These are phyloP conservation scores for Capsicum baccatum DNA, from an alignment of 257 asterid genomes.

Conservation along the genomic window DNA sequence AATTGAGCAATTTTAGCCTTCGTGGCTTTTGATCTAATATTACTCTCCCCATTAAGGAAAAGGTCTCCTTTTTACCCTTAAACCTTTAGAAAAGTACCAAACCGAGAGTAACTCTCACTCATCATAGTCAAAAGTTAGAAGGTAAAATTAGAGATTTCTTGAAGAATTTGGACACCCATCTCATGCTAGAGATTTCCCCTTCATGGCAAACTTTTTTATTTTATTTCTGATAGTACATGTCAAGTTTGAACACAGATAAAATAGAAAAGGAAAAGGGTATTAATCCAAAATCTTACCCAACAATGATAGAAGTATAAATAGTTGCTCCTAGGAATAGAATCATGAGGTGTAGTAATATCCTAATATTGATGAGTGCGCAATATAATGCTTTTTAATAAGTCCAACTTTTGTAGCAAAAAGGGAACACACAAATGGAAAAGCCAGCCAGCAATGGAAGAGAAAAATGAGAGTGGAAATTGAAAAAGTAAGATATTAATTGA, in stretches of 20 bases:
- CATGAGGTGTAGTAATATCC: background rate
- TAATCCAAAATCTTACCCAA: background rate
- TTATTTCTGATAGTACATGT: background rate
- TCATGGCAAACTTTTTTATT: background rate
- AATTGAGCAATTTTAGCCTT: too few relatives aligned
- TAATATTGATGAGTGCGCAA: background rate
- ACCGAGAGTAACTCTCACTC: too few relatives aligned
- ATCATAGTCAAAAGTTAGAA: background rate
- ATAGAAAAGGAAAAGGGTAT: too few relatives aligned
- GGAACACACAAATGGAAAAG: background rate
- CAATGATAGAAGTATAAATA: conserved; percentile 4
- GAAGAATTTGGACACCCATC: background rate
- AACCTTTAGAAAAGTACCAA: too few relatives aligned
- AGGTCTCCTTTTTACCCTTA: background rate
- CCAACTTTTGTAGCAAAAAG: conserved; percentile 25
- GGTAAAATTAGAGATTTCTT: background rate
- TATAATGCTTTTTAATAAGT: conserved; percentile 14
- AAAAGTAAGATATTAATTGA: conserved; percentile 9
- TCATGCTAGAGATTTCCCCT: background rate
- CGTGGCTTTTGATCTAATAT: background rate
- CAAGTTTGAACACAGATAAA: background rate
- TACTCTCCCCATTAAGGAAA: background rate
- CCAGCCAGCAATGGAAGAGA: background rate
- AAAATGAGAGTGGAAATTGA: conserved; percentile 10
- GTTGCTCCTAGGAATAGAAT: conserved; percentile 7